Base-by-base conservation (phyloP, 2,329 filamentous ascomycete genomes). In the Epichloe glyceriae region DNA sequence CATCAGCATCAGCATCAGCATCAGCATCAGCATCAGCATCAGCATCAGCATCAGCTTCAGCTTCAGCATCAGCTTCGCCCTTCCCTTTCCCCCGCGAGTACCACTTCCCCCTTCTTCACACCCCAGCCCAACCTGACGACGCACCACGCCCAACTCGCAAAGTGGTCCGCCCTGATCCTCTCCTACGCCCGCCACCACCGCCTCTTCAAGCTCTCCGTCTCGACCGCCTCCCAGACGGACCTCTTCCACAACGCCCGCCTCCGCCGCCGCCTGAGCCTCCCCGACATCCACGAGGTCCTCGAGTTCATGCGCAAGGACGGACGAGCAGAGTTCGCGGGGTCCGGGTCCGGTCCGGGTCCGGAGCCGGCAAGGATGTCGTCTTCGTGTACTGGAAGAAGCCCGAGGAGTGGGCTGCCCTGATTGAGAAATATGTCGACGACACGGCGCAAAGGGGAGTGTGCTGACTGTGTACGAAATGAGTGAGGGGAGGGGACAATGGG, bases 381-480 rank as follows among this genome's bases (percentile, higher is more conserved):
- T 91, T 83, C 75, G 71, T 96, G 3, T 95, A 83, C 70, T 97
- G 91, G 91, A 78, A 80, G 55, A 85, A 80, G 60, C 84, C 86
- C 0, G 88, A 94, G 63, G 91, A 97, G 70, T 98, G 93, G 91
- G 93, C 89, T 2, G 79, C 75, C 35, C 64, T 83, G 53, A 71
- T 97, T 41, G 85, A 85, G 65, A 78, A 73, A 42, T 97, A 88
- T 82, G 85, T 89, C 44, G 90, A 97, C 33, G 80, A 82, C 54
- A 95, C 89, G 54, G 93, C 82, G 4, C 90, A 96, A 73, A 91
- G 86, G 72, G 88, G 22, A 81, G 78, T 12, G 91, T 98, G 51
- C 68, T 98, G 62, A 98, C 93, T 51, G 73, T 98, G 22, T 97
- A 96, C 67, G 93, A 98, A 71, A 71, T 98, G 60, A 77, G 81